Base-by-base conservation (phyloP, 1,139 yeast genomes). In the Torulaspora globosa region DNA sequence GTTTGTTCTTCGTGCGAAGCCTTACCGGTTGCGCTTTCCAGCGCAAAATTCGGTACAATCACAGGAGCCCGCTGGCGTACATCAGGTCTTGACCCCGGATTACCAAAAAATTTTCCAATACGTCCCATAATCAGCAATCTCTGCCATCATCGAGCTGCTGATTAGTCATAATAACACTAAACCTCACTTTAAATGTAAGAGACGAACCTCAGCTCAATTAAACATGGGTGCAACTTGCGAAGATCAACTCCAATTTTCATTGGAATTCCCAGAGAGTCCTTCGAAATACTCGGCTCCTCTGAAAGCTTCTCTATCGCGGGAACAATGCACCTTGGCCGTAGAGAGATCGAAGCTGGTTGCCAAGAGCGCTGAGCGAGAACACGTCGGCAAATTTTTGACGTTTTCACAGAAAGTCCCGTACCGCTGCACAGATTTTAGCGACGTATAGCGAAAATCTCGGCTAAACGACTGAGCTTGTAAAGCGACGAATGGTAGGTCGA, bases 11-110 rank as follows among this genome's bases (percentile, higher is more conserved):
- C 30, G 40, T 45, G 32, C 29, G 32, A 7, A 3, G n/a, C 4
- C 33, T 48, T 16, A 9, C 26, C 18, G 18, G 29, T 33, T 6
- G 18, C n/a, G 1, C 14, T 28, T 7, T 10, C 42, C 5, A 21
- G 31, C 2, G 10, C 34, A 11, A 21, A 41, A 11, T 43, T 47
- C 11, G 40, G 40, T n/a, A 15, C 49, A 10, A 16, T 36, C 10
- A 26, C 23, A 5, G 58, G 58, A 7, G 59, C 60, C n/a, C 46
- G 43, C 27, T 56, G 58, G 21, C 43, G 37, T 11, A 52, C 42
- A n/a, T 32, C 49, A 5, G 60, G 58, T 23, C 60, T 49, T 8
- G 34, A 30, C 11, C 60, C 60, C 1, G 59, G 60, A 29, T 52
- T 53, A 23, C 58, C 56, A 30, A 56, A 53, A 36, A 50, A 55